Evolutionary conservation across 2,329 filamentous ascomycete species (phyloP).

Genomic region (Botrytis porri): DNA sequence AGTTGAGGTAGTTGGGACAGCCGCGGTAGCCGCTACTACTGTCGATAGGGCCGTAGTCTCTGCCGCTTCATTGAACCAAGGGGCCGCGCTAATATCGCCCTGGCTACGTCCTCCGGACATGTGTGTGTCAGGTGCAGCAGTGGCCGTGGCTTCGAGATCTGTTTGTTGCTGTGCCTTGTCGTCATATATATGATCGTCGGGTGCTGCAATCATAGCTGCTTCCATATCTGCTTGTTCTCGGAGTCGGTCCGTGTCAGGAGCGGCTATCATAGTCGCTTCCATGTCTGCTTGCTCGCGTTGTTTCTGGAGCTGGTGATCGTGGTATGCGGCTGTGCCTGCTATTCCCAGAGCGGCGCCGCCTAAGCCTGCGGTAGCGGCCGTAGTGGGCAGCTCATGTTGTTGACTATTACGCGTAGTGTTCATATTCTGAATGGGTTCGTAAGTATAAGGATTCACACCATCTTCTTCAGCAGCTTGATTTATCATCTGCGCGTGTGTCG

Average conservation of each 20-base stretch:
- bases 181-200: conserved; percentile 25
- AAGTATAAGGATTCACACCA: conserved; percentile 56
- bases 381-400: conserved; percentile 14
- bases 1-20: conserved; percentile 8
- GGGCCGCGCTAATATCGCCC: conserved; percentile 20
- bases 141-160: conserved; percentile 22
- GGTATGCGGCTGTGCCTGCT: conserved; percentile 25
- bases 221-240: conserved; percentile 29
- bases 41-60: conserved; percentile 9
- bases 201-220: conserved; percentile 30
- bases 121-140: conserved; percentile 22
- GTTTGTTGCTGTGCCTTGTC: conserved; percentile 25
- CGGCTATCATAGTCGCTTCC: conserved; percentile 30
- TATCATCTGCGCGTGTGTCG: conserved; percentile 50
- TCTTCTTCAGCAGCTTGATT: conserved; percentile 52
- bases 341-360: conserved; percentile 28
- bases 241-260: conserved; percentile 27
- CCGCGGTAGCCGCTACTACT: background rate
- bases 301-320: conserved; percentile 18
- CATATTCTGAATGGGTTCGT: conserved; percentile 32
- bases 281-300: conserved; percentile 22
- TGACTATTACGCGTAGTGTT: conserved; percentile 14
- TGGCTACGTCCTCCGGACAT: conserved; percentile 31
- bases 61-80: background rate
- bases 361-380: conserved; percentile 25